Evolutionary conservation across 495 filamentous ascomycete species (phyloP), one percentile per base, ranked within the genome.

Genomic region (Neurospora sp.): DNA sequence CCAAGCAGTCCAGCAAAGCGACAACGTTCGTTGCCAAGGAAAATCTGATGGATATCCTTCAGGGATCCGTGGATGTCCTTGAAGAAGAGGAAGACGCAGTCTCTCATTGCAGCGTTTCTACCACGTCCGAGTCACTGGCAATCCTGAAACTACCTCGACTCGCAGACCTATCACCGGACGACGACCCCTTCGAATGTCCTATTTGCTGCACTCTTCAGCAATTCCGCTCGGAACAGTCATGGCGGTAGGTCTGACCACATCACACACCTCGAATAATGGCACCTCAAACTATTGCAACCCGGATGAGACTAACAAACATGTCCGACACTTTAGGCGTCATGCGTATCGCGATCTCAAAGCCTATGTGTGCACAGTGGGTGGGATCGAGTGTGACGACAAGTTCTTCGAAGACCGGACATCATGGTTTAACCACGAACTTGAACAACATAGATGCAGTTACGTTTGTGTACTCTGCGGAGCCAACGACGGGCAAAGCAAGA

Each of bases 351-450:
- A 83, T 31, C 76, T 83, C n/a, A 76, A 75, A 66, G 62, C 80
- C n/a, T 83, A 82, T 66, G 72, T 82, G 1, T 83, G 80, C 72
- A 81, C 81, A 1, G 73, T 80, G 23, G 73, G 77, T 1, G 74
- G 72, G 16, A 6, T 35, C 8, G 74, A 77, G 10, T 83, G 81
- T 39, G 72, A 77, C 23, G 18, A 69, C 10, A 69, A 74, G 62
- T 70, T 76, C 6, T 83, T 84, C 70, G 69, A 66, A 3, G 73
- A 76, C 69, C 73, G 74, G 5, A 71, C 79, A 10, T 71, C 78
- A 1, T 83, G 82, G 82, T 79, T 81, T 39, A 39, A 76, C 3
- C 82, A 83, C 71, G 81, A 84, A 62, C 71, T 82, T 69, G 48
- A 73, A 35, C 70, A 54, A 0, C 82, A 84, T 71, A 77, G 77